phyloP scores from a whole-genome alignment of 2,329 filamentous ascomycete species.

The Neonectria magnoliae region DNA sequence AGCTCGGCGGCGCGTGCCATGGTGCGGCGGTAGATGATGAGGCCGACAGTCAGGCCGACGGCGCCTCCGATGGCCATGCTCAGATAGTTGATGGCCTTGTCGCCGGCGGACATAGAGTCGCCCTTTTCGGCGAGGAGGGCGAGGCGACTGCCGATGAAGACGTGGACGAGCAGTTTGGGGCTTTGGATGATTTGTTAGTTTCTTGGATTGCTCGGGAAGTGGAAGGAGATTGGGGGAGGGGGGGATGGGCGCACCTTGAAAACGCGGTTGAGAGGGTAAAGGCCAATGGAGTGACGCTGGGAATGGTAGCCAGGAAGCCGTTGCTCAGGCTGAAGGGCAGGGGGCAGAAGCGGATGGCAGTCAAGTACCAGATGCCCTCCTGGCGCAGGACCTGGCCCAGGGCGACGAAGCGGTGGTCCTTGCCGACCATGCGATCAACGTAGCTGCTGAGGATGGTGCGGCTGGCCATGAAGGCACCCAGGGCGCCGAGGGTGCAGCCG shows the following conservation, averaged over 20 bases:
- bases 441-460: conserved; percentile 81
- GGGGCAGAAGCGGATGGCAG: conserved; percentile 92
- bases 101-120: conserved; percentile 81
- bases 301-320: conserved; percentile 92
- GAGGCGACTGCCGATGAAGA: conserved; percentile 89
- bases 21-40: conserved; percentile 82
- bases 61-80: conserved; percentile 78
- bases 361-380: conserved; percentile 87
- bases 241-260: conserved; percentile 60
- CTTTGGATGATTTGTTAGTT: conserved; percentile 46
- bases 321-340: conserved; percentile 94
- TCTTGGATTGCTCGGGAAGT: background rate
- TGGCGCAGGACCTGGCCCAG: conserved; percentile 87
- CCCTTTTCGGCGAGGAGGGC: conserved; percentile 84
- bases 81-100: conserved; percentile 84
- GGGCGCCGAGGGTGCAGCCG: conserved; percentile 81
- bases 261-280: conserved; percentile 87
- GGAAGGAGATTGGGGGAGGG: background rate
- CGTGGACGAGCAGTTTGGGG: conserved; percentile 89
- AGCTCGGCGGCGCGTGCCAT: conserved; percentile 71
- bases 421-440: conserved; percentile 82
- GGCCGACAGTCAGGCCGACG: conserved; percentile 80
- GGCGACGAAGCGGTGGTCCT: conserved; percentile 88
- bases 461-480: conserved; percentile 81
- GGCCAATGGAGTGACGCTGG: conserved; percentile 78